Conservation (phyloP, 2,329 filamentous ascomycete genomes). For the Colletotrichum eleusines region DNA sequence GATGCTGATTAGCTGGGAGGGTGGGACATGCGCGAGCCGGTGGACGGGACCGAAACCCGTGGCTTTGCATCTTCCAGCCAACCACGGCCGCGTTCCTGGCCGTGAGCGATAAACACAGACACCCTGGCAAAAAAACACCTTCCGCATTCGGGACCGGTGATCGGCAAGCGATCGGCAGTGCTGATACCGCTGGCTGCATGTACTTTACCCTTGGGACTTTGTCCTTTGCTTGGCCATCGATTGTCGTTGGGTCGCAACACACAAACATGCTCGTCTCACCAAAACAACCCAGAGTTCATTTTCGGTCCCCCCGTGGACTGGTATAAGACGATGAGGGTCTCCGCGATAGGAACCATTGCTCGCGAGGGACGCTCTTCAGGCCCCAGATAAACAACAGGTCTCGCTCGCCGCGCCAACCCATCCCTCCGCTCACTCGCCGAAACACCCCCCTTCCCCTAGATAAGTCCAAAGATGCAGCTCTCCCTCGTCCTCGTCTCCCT, state of each 20-base stretch:
- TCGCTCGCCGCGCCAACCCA: background rate
- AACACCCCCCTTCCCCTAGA: background rate
- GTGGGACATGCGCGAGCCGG: background rate
- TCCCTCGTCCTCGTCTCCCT: constrained; percentile 38
- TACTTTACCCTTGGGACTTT: constrained; percentile 1
- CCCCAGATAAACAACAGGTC: too few relatives aligned
- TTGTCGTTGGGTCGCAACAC: constrained; percentile 10
- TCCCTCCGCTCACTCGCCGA: background rate
- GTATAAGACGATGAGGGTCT: constrained; percentile 21
- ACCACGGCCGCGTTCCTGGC: constrained; percentile 37
- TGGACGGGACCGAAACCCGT: background rate
- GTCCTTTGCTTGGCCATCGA: constrained; percentile 1
- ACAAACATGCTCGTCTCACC: background rate
- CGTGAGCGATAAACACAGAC: constrained; percentile 42
- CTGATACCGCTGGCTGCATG: constrained; percentile 24
- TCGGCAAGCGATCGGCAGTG: constrained; percentile 20
- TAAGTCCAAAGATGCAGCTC: constrained; percentile 38
- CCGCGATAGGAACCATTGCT: background rate
- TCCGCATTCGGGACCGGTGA: constrained; percentile 32
- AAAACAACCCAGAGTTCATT: background rate
- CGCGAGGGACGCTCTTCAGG: background rate
- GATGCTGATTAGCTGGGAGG: background rate
- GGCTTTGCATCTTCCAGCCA: constrained; percentile 20
- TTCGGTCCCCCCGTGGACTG: background rate
- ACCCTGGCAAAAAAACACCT: constrained; percentile 30